A percentile compares a stretch with the other conserved stretches of the same genome.
Conservation (phyloP, 306 rosid genomes). For the Albizia julibrissin region DNA sequence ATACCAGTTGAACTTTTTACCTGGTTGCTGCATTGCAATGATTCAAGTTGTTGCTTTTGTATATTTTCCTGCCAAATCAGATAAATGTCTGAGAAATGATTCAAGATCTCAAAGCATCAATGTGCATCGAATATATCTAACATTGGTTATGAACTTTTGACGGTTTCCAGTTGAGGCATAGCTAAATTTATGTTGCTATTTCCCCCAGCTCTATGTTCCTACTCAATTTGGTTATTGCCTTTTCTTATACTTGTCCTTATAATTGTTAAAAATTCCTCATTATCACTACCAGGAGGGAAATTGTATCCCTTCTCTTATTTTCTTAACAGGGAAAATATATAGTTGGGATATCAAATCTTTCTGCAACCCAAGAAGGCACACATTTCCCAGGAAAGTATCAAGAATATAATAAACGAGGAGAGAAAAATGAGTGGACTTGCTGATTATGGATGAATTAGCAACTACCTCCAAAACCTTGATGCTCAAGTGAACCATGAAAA, state of each 20-base stretch:
- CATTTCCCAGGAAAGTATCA: not conserved
- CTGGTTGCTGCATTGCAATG: conserved; percentile 80
- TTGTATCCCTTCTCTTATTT: not conserved
- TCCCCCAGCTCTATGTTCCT: not conserved
- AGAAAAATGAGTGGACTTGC: not conserved
- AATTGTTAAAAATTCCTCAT: not conserved
- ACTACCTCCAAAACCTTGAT: conserved; percentile 1
- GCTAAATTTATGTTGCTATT: not conserved
- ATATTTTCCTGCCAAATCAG: conserved; percentile 52
- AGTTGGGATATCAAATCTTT: not conserved
- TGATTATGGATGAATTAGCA: not conserved
- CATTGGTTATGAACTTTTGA: not conserved
- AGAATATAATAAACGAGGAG: not conserved
- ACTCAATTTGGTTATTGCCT: not conserved
- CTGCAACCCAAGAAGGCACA: not conserved
- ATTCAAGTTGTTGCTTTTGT: conserved; percentile 73
- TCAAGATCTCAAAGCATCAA: conserved; percentile 2
- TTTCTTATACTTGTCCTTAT: not conserved
- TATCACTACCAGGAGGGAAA: not conserved
- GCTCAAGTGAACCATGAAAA: conserved; percentile 9
- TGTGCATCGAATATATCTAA: not conserved
- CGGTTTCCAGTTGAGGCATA: not conserved
- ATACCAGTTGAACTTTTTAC: conserved; percentile 42
- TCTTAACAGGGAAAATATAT: not conserved
- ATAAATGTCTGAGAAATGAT: not conserved